Evolutionary conservation across 2,329 filamentous ascomycete species (phyloP).

Genomic region (Paramyrothecium sp.): DNA sequence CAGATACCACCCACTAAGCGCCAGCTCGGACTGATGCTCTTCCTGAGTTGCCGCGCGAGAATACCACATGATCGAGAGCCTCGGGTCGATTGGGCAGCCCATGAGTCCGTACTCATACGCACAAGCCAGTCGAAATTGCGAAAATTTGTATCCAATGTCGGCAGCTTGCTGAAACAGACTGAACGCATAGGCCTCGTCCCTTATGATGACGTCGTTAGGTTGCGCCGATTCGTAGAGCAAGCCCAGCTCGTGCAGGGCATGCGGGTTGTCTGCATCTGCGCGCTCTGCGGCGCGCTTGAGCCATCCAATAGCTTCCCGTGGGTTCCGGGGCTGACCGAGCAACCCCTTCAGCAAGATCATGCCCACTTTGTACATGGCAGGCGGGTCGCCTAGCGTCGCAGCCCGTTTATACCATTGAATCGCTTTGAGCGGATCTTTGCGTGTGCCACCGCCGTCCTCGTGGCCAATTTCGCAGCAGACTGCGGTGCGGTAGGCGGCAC

Average conservation of each 20-base stretch:
- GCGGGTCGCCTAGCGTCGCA: constrained; percentile 83
- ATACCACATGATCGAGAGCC: constrained; percentile 91
- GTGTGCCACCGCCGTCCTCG: constrained; percentile 90
- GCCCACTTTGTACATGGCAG: constrained; percentile 97
- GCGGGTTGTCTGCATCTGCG: constrained; percentile 86
- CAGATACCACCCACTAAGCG: constrained; percentile 88
- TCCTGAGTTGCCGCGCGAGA: constrained; percentile 86
- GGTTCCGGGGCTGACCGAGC: constrained; percentile 80
- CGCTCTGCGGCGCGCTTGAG: constrained; percentile 88
- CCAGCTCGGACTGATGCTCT: constrained; percentile 88
- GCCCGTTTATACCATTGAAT: constrained; percentile 98
- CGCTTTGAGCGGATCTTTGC: constrained; percentile 86
- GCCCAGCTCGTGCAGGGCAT: constrained; percentile 87
- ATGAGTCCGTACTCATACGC: constrained; percentile 88
- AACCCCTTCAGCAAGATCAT: constrained; percentile 94
- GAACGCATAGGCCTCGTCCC: constrained; percentile 80
- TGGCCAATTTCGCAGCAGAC: constrained; percentile 97
- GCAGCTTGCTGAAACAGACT: constrained; percentile 82
- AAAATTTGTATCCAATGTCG: constrained; percentile 90
- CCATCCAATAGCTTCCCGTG: constrained; percentile 86
- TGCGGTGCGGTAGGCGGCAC: constrained; percentile 88
- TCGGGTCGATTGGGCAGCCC: constrained; percentile 78
- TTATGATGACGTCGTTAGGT: constrained; percentile 69
- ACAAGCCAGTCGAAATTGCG: constrained; percentile 84
- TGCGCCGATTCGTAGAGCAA: constrained; percentile 63